These are phyloP conservation scores for Viola pubescens DNA, from an alignment of 441 rosid genomes.

Conservation along the genomic window DNA sequence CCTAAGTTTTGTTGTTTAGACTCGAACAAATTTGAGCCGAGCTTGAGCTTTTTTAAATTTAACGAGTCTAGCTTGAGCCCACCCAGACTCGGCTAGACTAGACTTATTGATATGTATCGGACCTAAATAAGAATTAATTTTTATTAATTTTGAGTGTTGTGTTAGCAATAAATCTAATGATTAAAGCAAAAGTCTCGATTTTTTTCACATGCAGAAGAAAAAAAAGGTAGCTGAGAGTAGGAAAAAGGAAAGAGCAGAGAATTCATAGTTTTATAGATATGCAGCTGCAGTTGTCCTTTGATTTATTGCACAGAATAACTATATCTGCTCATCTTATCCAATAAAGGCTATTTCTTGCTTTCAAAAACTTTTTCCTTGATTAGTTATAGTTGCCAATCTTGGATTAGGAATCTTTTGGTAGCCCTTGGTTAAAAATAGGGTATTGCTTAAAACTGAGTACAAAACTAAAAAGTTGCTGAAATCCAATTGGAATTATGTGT, in stretches of 20 bases:
- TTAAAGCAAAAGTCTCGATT: too few relatives aligned
- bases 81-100: too few relatives aligned
- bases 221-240: constrained; percentile 8
- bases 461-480: constrained; percentile 1
- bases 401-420: constrained; percentile 22
- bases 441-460: constrained; percentile 19
- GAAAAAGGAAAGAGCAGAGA: background rate
- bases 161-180: too few relatives aligned
- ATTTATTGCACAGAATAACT: constrained; percentile 21
- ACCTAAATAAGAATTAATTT: too few relatives aligned
- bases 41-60: too few relatives aligned
- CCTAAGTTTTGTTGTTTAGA: too few relatives aligned
- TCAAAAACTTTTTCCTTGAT: constrained; percentile 10
- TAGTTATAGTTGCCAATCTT: constrained; percentile 12
- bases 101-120: too few relatives aligned
- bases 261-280: background rate
- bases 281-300: constrained; percentile 2
- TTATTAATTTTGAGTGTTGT: too few relatives aligned
- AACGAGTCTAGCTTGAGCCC: too few relatives aligned
- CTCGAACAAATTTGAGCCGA: too few relatives aligned
- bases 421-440: constrained; percentile 16
- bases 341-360: constrained; percentile 19
- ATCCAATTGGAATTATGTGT: background rate
- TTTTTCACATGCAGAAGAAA: constrained; percentile 1
- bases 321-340: constrained; percentile 9